Evolutionary conservation across 176 grass and related monocot species (phyloP).

Genomic region (Eleusine coracana): DNA sequence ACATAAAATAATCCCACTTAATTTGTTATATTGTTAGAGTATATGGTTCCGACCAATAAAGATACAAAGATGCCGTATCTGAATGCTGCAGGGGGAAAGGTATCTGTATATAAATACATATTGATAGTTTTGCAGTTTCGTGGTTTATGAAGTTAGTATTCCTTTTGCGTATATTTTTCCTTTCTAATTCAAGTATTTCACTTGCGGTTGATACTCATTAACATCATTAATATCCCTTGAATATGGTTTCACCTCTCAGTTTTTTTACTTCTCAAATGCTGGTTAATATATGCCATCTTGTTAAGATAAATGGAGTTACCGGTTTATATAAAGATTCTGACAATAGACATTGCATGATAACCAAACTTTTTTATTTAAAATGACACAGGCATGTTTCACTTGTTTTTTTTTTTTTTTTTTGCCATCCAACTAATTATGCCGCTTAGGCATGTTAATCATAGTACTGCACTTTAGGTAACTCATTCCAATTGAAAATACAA

Average conservation of each 20-base stretch:
- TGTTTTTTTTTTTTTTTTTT: background rate
- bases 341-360: background rate
- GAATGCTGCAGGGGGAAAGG: background rate
- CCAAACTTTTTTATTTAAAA: background rate
- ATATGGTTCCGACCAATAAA: background rate
- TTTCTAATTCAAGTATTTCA: background rate
- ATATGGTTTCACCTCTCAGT: too few relatives aligned
- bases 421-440: background rate
- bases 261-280: too few relatives aligned
- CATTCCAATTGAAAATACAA: background rate
- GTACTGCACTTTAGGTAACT: background rate
- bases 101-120: background rate
- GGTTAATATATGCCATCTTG: too few relatives aligned
- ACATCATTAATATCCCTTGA: too few relatives aligned
- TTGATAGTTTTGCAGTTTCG: background rate
- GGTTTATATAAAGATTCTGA: background rate
- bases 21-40: background rate
- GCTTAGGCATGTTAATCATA: background rate
- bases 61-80: background rate
- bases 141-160: background rate
- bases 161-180: background rate
- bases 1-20: background rate
- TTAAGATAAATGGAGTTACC: too few relatives aligned
- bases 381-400: background rate
- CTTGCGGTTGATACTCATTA: background rate